Evolutionary conservation across 2,329 filamentous ascomycete species (phyloP).

Genomic region (Pestalotiopsis sp.): DNA sequence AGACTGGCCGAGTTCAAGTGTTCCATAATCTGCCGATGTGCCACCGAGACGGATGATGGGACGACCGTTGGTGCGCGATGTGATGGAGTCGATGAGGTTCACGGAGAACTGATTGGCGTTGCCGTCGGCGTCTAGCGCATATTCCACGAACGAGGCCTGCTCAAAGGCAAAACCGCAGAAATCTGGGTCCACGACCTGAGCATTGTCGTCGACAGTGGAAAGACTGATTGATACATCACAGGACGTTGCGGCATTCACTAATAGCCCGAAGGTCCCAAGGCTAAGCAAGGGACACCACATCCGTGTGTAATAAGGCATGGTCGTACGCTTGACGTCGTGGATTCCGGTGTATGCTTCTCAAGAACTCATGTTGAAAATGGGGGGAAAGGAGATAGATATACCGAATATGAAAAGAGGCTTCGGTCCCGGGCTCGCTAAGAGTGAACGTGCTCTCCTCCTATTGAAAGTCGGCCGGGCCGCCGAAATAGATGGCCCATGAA

Average conservation of each 20-base stretch:
- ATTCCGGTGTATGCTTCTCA: not conserved
- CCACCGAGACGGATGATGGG: constrained; percentile 38
- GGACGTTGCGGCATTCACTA: too few relatives aligned
- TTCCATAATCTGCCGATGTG: constrained; percentile 38
- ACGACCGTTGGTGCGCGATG: constrained; percentile 34
- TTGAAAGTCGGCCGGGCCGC: not conserved
- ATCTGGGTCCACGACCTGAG: constrained; percentile 21
- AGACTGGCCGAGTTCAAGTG: constrained; percentile 33
- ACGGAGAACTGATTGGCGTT: constrained; percentile 34
- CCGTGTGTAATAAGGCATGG: not conserved
- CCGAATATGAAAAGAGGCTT: too few relatives aligned
- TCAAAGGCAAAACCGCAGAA: constrained; percentile 37
- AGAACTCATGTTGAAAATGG: not conserved
- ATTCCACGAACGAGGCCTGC: constrained; percentile 35
- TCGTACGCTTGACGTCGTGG: not conserved
- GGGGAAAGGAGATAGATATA: not conserved
- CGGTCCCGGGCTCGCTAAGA: too few relatives aligned
- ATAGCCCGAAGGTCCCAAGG: not conserved
- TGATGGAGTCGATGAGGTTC: constrained; percentile 36
- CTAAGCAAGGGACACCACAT: not conserved
- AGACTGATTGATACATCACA: not conserved
- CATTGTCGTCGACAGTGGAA: not conserved
- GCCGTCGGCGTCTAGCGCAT: constrained; percentile 32
- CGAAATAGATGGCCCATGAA: not conserved
- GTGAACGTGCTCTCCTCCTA: not conserved